Evolutionary conservation across 495 filamentous ascomycete genomes (phyloP).

Genomic region (Lasiosphaeris hirsuta): DNA sequence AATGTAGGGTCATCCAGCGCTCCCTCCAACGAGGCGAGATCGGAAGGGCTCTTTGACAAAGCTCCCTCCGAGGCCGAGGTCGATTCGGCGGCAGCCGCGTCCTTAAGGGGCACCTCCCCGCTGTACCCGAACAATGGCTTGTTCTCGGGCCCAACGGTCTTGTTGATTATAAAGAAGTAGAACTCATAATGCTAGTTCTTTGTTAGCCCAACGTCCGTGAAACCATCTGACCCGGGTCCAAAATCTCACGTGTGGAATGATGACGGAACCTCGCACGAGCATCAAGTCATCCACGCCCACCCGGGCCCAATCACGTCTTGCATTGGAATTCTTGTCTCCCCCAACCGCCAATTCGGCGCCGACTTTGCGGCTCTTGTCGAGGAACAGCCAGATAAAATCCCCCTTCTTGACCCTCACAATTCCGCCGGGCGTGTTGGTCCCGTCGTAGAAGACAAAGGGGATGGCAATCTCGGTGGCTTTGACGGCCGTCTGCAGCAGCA

Average conservation of each 20-base stretch:
- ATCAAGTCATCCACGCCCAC: conserved; percentile 96
- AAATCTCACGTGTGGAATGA: conserved; percentile 84
- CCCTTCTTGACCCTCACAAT: conserved; percentile 86
- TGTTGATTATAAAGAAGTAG: conserved; percentile 94
- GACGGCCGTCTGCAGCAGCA: conserved; percentile 77
- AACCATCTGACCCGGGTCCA: background rate
- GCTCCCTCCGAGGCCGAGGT: conserved; percentile 42
- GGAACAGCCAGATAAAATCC: conserved; percentile 83
- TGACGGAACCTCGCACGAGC: conserved; percentile 86
- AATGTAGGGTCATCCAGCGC: conserved; percentile 71
- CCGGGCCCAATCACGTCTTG: conserved; percentile 81
- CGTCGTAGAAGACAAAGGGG: conserved; percentile 97
- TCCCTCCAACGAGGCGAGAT: conserved; percentile 62
- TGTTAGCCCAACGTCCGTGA: background rate
- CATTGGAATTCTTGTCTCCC: conserved; percentile 56
- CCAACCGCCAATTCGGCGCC: conserved; percentile 78
- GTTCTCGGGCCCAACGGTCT: conserved; percentile 65
- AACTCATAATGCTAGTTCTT: conserved; percentile 81
- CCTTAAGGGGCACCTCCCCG: conserved; percentile 41
- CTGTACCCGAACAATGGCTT: conserved; percentile 75
- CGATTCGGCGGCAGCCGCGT: conserved; percentile 8
- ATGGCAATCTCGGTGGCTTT: conserved; percentile 88
- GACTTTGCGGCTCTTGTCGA: conserved; percentile 86
- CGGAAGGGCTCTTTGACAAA: conserved; percentile 26
- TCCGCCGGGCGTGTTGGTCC: conserved; percentile 88